phyloP scores from a whole-genome alignment of 108 stramenopile genomes.

The Chaetoceros muelleri region DNA sequence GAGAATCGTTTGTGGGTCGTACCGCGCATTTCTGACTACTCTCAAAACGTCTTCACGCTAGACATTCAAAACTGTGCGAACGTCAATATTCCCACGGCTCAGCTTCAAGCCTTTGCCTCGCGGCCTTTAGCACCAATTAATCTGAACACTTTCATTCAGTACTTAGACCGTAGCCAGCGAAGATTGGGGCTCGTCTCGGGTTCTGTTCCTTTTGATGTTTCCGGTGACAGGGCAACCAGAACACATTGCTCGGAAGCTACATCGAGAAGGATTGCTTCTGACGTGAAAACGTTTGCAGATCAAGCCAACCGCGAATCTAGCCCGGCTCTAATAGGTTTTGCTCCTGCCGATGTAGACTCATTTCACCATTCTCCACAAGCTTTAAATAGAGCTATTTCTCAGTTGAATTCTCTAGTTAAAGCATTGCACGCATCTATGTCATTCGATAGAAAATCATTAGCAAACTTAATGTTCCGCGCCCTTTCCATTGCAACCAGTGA shows the following conservation, averaged over 20 bases:
- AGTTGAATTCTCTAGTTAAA: slow-evolving; percentile 66
- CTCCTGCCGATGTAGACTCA: slow-evolving; percentile 58
- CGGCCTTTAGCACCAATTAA: slow-evolving; percentile 80
- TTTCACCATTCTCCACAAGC: slow-evolving; percentile 59
- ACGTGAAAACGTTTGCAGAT: slow-evolving; percentile 69
- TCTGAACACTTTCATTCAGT: slow-evolving; percentile 62
- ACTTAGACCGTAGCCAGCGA: slow-evolving; percentile 51
- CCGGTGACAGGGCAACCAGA: slow-evolving; percentile 47
- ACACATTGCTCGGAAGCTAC: slow-evolving; percentile 88
- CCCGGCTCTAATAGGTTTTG: slow-evolving; percentile 74
- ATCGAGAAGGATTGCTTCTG: slow-evolving; percentile 63
- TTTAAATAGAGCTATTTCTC: slow-evolving; percentile 48
- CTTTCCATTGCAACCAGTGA: slow-evolving; percentile 84
- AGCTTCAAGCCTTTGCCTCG: slow-evolving; percentile 81
- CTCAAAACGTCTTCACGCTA: slow-evolving; percentile 54
- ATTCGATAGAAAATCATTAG: slow-evolving; percentile 83
- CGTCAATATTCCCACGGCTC: slow-evolving; percentile 81
- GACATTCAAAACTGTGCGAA: slow-evolving; percentile 83
- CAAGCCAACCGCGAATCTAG: slow-evolving; percentile 67
- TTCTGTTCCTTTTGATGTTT: slow-evolving; percentile 70
- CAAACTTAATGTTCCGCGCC: slow-evolving; percentile 81
- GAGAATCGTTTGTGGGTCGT: slow-evolving; percentile 79
- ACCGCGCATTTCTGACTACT: slow-evolving; percentile 74
- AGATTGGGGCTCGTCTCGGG: slow-evolving; percentile 52
- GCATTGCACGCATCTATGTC: slow-evolving; percentile 79